These are phyloP conservation scores for Pyrenophora teres DNA, from an alignment of 2,329 filamentous ascomycete genomes.

Conservation along the genomic window DNA sequence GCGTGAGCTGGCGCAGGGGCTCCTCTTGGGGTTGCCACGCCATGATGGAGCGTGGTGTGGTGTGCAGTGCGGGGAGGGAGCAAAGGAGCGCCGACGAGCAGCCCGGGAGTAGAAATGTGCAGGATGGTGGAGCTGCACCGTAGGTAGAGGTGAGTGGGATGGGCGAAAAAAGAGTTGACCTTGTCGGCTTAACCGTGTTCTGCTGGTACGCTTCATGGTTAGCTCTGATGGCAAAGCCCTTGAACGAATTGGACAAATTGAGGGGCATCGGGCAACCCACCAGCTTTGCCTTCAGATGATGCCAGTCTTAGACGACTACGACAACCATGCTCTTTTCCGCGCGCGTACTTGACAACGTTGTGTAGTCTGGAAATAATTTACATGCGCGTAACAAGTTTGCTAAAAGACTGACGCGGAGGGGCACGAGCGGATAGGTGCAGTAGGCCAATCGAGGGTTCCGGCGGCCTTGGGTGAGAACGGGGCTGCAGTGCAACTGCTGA, in stretches of 20 bases:
- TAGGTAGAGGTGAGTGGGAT: slow-evolving; percentile 9
- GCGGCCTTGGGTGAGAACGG: slow-evolving; percentile 23
- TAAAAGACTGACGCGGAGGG: slow-evolving; percentile 36
- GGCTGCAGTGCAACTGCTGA: slow-evolving; percentile 34
- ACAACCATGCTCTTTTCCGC: no score
- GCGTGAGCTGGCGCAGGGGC: slow-evolving; percentile 85
- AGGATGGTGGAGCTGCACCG: slow-evolving; percentile 11
- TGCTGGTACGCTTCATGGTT: slow-evolving; percentile 39
- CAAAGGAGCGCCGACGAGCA: slow-evolving; percentile 14
- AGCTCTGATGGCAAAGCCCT: slow-evolving; percentile 34
- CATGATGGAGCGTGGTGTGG: slow-evolving; percentile 58
- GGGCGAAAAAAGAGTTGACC: slow-evolving; percentile 16
- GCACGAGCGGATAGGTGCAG: slow-evolving; percentile 29
- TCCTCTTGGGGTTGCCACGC: slow-evolving; percentile 90
- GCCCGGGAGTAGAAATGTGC: slow-evolving; percentile 3
- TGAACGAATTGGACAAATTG: slow-evolving; percentile 26
- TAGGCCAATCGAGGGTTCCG: slow-evolving; percentile 20
- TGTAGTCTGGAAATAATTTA: slow-evolving; percentile 24
- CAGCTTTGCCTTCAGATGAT: slow-evolving; percentile 34
- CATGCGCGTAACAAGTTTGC: slow-evolving; percentile 39
- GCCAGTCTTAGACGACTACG: slow-evolving; percentile 19
- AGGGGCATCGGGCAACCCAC: slow-evolving; percentile 33
- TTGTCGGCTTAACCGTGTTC: slow-evolving; percentile 37
- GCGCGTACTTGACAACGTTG: slow-evolving; percentile 9
- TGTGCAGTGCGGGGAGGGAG: slow-evolving; percentile 20